Evolutionary conservation across 2,329 filamentous ascomycete genomes (phyloP).

Genomic region (Leptoxyphium fumago): DNA sequence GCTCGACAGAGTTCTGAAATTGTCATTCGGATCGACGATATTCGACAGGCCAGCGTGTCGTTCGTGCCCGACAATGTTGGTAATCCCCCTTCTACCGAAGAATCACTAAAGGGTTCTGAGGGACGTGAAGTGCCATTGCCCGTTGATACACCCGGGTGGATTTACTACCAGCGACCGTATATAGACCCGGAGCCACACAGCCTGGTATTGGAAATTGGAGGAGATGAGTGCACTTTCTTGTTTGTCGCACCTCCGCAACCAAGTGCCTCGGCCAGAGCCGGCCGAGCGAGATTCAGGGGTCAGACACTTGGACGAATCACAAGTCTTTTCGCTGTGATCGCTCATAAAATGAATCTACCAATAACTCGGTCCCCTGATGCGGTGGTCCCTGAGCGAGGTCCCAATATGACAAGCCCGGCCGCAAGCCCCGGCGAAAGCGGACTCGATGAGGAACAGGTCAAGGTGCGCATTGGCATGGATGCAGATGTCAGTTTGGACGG

Average conservation of each 20-base stretch:
- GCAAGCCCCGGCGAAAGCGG: slow-evolving; percentile 55
- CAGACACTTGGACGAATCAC: slow-evolving; percentile 55
- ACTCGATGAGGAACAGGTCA: slow-evolving; percentile 54
- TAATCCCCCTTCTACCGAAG: background rate
- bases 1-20: slow-evolving; percentile 58
- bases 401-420: slow-evolving; percentile 46
- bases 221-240: slow-evolving; percentile 36
- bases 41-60: slow-evolving; percentile 73
- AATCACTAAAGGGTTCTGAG: slow-evolving; percentile 16
- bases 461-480: slow-evolving; percentile 46
- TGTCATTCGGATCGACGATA: slow-evolving; percentile 62
- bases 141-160: slow-evolving; percentile 33
- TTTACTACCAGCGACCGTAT: slow-evolving; percentile 72
- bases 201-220: slow-evolving; percentile 66
- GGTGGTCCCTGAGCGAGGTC: slow-evolving; percentile 45
- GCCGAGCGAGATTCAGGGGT: slow-evolving; percentile 55
- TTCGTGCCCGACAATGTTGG: slow-evolving; percentile 37
- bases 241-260: slow-evolving; percentile 6
- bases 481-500: slow-evolving; percentile 44
- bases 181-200: slow-evolving; percentile 62
- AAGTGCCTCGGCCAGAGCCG: slow-evolving; percentile 4
- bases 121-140: slow-evolving; percentile 3
- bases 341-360: slow-evolving; percentile 61
- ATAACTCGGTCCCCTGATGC: slow-evolving; percentile 45
- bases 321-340: slow-evolving; percentile 65